Conservation (phyloP, 2,329 filamentous ascomycete species). For the Emericellopsis atlantica region DNA sequence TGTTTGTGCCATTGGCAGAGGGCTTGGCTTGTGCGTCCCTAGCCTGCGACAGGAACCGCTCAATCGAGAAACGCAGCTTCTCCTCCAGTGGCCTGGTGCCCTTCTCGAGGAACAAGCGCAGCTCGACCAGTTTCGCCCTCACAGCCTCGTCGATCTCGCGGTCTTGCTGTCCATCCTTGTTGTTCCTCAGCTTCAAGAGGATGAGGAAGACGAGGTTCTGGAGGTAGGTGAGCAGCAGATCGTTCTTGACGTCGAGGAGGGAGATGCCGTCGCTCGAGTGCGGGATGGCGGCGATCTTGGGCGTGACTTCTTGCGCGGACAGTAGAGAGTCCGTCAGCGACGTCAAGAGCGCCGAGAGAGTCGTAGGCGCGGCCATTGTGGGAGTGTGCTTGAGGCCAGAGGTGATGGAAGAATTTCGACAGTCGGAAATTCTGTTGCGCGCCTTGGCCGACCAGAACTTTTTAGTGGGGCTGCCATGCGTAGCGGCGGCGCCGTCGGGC, state of each 20-base stretch:
- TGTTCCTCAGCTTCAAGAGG: conserved; percentile 62
- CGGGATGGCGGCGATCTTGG: conserved; percentile 48
- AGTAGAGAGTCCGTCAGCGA: conserved; percentile 46
- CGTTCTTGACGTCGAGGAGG: conserved; percentile 89
- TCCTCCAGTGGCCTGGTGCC: conserved; percentile 84
- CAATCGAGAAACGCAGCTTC: conserved; percentile 87
- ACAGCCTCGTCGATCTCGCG: conserved; percentile 48
- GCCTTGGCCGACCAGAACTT: conserved; percentile 9
- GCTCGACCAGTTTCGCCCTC: conserved; percentile 76
- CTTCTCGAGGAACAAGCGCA: conserved; percentile 86
- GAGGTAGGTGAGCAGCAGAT: conserved; percentile 90
- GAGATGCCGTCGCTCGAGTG: conserved; percentile 83
- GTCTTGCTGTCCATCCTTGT: conserved; percentile 15
- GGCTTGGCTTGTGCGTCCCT: conserved; percentile 54
- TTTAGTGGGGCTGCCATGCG: conserved; percentile 12
- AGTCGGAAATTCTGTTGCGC: background rate
- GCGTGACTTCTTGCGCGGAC: conserved; percentile 54
- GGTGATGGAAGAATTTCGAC: background rate
- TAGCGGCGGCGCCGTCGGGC: too few relatives aligned
- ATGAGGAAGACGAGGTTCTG: conserved; percentile 88
- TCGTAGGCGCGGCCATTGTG: conserved; percentile 34
- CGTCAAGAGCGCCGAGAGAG: conserved; percentile 35
- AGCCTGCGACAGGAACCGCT: conserved; percentile 81
- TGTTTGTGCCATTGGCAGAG: conserved; percentile 61
- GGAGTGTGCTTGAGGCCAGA: background rate